These are phyloP conservation scores for Bjerkandera adusta DNA, from an alignment of 1,284 basidiomycete genomes.

Conservation along the genomic window DNA sequence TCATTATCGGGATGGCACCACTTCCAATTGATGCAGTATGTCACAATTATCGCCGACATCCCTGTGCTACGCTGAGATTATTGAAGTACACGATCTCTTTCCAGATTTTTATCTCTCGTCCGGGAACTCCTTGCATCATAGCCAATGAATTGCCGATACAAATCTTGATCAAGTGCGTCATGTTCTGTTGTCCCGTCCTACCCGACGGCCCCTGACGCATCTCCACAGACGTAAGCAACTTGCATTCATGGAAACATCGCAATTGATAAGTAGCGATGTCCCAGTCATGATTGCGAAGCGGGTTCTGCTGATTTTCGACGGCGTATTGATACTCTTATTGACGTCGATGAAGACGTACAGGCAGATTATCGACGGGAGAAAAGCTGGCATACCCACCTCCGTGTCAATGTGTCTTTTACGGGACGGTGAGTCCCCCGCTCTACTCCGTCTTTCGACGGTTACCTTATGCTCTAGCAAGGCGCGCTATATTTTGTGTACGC, in stretches of 20 bases:
- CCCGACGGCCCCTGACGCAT: too few species aligned
- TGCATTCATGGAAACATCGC: not conserved
- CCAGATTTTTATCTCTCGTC: not conserved
- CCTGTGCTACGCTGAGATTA: not conserved
- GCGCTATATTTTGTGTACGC: not conserved
- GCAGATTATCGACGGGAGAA: not conserved
- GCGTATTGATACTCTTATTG: not conserved
- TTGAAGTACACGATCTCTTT: not conserved
- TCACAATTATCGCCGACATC: not conserved
- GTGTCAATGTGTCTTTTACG: constrained; percentile 3
- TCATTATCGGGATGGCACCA: not conserved
- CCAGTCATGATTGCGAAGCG: too few species aligned
- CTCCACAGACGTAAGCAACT: not conserved
- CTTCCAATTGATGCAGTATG: not conserved
- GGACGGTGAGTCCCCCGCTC: not conserved
- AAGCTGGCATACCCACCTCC: not conserved
- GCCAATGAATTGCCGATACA: not conserved
- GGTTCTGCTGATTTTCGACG: not conserved
- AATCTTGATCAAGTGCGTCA: too few species aligned
- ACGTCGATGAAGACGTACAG: constrained; percentile 6
- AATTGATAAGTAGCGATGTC: not conserved
- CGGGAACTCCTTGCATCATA: not conserved
- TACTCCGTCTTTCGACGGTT: too few species aligned
- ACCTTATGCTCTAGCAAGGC: not conserved
- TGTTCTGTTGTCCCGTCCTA: too few species aligned